These are phyloP conservation scores for Phytophthora sansomeana DNA, from an alignment of 352 stramenopile species.

Conservation along the genomic window DNA sequence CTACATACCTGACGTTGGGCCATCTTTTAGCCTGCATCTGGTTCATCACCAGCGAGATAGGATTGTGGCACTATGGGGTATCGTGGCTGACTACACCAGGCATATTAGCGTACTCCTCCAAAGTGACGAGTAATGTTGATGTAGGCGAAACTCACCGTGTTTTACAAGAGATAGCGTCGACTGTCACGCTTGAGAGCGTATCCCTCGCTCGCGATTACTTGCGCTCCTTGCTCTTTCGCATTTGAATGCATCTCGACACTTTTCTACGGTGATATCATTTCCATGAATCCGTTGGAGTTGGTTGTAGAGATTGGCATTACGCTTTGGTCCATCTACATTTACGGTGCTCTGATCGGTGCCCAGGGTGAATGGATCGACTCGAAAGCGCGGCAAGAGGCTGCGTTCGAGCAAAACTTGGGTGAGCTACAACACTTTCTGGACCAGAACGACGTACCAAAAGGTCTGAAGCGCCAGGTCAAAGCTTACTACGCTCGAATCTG, in stretches of 20 bases:
- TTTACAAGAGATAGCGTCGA: neutral
- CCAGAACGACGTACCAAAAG: constrained; percentile 67
- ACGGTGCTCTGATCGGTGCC: constrained; percentile 30
- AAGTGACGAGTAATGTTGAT: neutral
- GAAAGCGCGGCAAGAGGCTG: constrained; percentile 48
- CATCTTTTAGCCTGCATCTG: constrained; percentile 69
- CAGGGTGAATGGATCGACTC: constrained; percentile 62
- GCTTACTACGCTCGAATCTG: constrained; percentile 74
- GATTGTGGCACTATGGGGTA: constrained; percentile 39
- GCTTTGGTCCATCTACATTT: constrained; percentile 70
- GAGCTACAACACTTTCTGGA: constrained; percentile 71
- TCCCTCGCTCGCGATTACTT: constrained; percentile 62
- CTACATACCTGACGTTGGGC: constrained; percentile 53
- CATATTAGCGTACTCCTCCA: constrained; percentile 41
- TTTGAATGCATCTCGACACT: constrained; percentile 70
- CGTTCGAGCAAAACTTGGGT: constrained; percentile 67
- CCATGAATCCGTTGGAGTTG: constrained; percentile 68
- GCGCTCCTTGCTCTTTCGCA: constrained; percentile 65
- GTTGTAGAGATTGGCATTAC: constrained; percentile 62
- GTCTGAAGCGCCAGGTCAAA: constrained; percentile 70
- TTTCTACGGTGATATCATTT: constrained; percentile 45
- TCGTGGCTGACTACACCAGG: constrained; percentile 70
- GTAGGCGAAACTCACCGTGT: constrained; percentile 12
- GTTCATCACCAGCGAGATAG: constrained; percentile 53
- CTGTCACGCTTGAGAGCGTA: constrained; percentile 37